Conservation (phyloP, 805 yeast species). For the Zygoascus bituminiphila region DNA sequence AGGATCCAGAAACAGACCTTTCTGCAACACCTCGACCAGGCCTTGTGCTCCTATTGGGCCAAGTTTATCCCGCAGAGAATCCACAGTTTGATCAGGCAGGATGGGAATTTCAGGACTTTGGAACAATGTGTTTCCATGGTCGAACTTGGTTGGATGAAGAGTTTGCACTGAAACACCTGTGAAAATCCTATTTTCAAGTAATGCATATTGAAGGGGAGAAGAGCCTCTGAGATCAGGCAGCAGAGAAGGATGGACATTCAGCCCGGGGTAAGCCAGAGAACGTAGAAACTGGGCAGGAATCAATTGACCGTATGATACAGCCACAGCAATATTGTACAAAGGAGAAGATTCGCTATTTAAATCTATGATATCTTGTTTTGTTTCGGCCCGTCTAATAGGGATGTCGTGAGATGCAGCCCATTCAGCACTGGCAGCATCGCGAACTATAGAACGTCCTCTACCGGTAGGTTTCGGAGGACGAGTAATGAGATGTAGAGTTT, state of each 20-base stretch:
- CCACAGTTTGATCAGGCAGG: slow-evolving; percentile 36
- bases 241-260: slow-evolving; percentile 89
- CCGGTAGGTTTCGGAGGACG: slow-evolving; percentile 59
- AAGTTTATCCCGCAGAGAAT: slow-evolving; percentile 40
- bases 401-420: slow-evolving; percentile 14
- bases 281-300: slow-evolving; percentile 58
- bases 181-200: slow-evolving; percentile 48
- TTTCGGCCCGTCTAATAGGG: slow-evolving; percentile 17
- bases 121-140: slow-evolving; percentile 59
- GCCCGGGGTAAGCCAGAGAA: slow-evolving; percentile 50
- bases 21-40: slow-evolving; percentile 38
- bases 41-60: slow-evolving; percentile 57
- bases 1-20: slow-evolving; percentile 24
- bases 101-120: slow-evolving; percentile 45
- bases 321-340: slow-evolving; percentile 61
- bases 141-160: slow-evolving; percentile 80
- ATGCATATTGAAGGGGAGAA: slow-evolving; percentile 77
- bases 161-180: slow-evolving; percentile 92
- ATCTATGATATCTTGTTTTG: slow-evolving; percentile 11
- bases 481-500: slow-evolving; percentile 51
- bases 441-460: slow-evolving; percentile 38
- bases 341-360: slow-evolving; percentile 13
- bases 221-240: slow-evolving; percentile 79
- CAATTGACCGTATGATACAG: slow-evolving; percentile 82
- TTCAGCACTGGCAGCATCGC: slow-evolving; percentile 40